Evolutionary conservation across 495 filamentous ascomycete genomes (phyloP).

Genomic region (Penicillium samsonianum): DNA sequence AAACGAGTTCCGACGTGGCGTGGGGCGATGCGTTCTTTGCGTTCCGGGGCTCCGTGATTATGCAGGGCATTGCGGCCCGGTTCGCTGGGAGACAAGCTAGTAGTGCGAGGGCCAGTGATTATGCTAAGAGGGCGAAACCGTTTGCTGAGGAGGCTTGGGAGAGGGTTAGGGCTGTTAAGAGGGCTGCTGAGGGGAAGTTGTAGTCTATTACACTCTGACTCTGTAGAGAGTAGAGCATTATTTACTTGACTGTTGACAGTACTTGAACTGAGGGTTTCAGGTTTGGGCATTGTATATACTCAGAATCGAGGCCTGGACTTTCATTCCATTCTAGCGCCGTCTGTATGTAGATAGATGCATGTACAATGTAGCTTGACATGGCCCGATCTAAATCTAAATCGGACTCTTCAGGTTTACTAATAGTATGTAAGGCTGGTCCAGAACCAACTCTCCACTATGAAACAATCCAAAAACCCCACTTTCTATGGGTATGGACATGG

Average conservation of each 20-base stretch:
- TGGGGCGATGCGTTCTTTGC: conserved; percentile 71
- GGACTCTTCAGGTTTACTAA: neutral
- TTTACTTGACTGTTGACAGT: neutral
- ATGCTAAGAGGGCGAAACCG: conserved; percentile 60
- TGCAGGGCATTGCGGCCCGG: conserved; percentile 91
- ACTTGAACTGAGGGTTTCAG: neutral
- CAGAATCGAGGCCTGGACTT: neutral
- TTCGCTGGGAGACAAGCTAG: conserved; percentile 86
- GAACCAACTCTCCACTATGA: neutral
- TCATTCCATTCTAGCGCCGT: neutral
- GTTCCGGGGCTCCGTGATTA: conserved; percentile 71
- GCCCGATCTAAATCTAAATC: neutral
- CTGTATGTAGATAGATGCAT: conserved; percentile 1
- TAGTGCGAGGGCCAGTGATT: conserved; percentile 73
- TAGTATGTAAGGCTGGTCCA: neutral
- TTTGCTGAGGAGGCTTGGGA: conserved; percentile 78
- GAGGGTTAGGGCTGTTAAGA: conserved; percentile 54
- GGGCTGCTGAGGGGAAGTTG: conserved; percentile 48
- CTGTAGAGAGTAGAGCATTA: neutral
- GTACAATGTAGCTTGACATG: neutral
- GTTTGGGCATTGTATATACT: neutral
- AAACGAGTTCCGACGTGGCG: conserved; percentile 54
- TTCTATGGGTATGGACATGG: too few relatives aligned
- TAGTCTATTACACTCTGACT: conserved; percentile 26
- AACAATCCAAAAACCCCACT: neutral